Base-by-base conservation (phyloP, 2,329 filamentous ascomycete genomes). In the Graphilbum sp. region DNA sequence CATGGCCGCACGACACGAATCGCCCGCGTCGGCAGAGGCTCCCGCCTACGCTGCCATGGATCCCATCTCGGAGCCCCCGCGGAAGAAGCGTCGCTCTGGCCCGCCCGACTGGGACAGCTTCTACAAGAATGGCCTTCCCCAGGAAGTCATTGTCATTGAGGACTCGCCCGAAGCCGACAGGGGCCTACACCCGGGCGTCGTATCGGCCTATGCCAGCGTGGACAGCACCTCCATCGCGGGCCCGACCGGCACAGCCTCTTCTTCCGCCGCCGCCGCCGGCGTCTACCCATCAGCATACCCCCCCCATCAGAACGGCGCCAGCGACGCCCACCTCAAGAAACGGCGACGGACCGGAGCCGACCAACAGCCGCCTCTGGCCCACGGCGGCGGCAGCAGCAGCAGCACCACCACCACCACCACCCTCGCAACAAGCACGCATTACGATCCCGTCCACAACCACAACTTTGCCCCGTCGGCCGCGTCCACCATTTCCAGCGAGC, bases 91-190 rank as follows among this genome's bases (percentile, higher is more conserved):
- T 46, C 67, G 69, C 43, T 72, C 67, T 44, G 69, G 68, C 54
- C 67, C 75, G 47, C 79, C 81, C 36, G 77, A 90, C 57, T 90
- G 83, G 83, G 66, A 71, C 41, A 73, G 69, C 46, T 90, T 87
- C 53, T 88, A 87, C 57, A 79, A 79, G 54, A 87, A 88, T 55
- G 83, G 83, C 4, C 61, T 86, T 20, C 83, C 83, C 19, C 79
- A 84, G 54, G 83, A 90, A 61, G 75, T 90, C 52, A 88, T 90
- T 52, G 75, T 88, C 50, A 90, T 90, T 50, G 75, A 80, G 46
- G 79, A 87, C 54, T 75, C 73, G 5, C 79, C 79, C 37, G 67
- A 70, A 41, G 66, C 68, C 40, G 65, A 70, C 49, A 46, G 48
- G 39, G 42, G 47, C 40, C 27, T n/a, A 9, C n/a, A 16, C 8